Conservation (phyloP, 306 rosid genomes). For the Pterocarpus santalinus region DNA sequence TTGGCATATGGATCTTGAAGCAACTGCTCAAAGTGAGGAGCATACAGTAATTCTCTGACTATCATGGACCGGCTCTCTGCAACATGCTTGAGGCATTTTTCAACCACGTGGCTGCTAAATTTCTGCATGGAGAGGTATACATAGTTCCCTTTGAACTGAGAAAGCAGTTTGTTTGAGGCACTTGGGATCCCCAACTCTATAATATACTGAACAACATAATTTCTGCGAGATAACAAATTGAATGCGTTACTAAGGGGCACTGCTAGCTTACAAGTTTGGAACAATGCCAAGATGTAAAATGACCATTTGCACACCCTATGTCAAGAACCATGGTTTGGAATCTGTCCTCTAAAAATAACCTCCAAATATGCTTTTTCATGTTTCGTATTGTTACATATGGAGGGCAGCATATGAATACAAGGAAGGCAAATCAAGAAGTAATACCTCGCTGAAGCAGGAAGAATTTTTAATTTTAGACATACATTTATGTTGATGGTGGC, state of each 20-base stretch:
- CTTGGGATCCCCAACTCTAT: slow-evolving; percentile 60
- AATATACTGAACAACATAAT: slow-evolving; percentile 75
- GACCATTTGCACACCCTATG: neutral
- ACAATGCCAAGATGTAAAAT: neutral
- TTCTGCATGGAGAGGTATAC: slow-evolving; percentile 65
- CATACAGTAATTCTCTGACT: slow-evolving; percentile 61
- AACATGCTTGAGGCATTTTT: slow-evolving; percentile 64
- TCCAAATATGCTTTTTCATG: no score
- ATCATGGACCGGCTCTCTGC: slow-evolving; percentile 59
- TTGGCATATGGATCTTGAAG: slow-evolving; percentile 79
- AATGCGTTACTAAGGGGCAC: neutral
- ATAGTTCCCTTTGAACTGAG: slow-evolving; percentile 68
- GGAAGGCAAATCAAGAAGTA: no score
- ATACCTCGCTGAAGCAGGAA: no score
- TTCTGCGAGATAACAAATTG: slow-evolving; percentile 53
- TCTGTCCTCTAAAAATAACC: neutral
- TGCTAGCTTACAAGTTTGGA: neutral
- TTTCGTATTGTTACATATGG: no score
- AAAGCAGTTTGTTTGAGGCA: slow-evolving; percentile 46
- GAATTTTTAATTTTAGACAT: no score
- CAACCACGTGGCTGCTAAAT: slow-evolving; percentile 81
- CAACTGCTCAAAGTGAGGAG: slow-evolving; percentile 59
- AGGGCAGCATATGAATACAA: no score
- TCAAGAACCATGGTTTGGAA: neutral
- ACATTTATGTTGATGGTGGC: no score